These are phyloP conservation scores for Mitragyna speciosa DNA, from an alignment of 257 asterid species.

Conservation along the genomic window DNA sequence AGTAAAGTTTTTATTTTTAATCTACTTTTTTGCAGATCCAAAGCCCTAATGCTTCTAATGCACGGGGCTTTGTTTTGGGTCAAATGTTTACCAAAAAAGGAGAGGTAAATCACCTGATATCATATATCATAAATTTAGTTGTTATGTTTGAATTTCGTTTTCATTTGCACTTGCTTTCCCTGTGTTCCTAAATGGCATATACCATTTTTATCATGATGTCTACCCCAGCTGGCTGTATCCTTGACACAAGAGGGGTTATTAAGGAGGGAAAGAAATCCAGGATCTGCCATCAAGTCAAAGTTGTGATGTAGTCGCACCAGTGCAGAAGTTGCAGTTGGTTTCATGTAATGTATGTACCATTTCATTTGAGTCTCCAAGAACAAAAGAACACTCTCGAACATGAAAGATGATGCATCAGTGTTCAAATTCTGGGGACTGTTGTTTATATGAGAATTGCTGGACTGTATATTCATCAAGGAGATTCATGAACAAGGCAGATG, in stretches of 20 bases:
- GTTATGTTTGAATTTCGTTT: not conserved
- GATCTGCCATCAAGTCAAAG: slow-evolving; percentile 45
- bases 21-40: slow-evolving; percentile 46
- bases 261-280: slow-evolving; percentile 47
- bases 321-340: not conserved
- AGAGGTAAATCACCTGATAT: slow-evolving; percentile 52
- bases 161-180: not conserved
- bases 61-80: slow-evolving; percentile 82
- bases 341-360: not conserved
- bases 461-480: not conserved
- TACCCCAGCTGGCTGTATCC: slow-evolving; percentile 64
- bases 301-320: slow-evolving; percentile 27
- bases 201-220: not conserved
- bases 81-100: slow-evolving; percentile 76
- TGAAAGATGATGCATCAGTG: not conserved
- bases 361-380: not conserved
- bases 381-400: not conserved
- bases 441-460: not conserved
- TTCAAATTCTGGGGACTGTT: not conserved
- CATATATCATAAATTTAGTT: not conserved
- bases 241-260: slow-evolving; percentile 87
- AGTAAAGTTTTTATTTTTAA: not conserved
- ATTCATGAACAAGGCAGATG: not conserved
- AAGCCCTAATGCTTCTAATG: slow-evolving; percentile 71
- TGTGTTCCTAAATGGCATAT: not conserved